These are phyloP conservation scores for Lichtheimia corymbifera DNA, from an alignment of 371 early-diverging fungal species.

Conservation along the genomic window DNA sequence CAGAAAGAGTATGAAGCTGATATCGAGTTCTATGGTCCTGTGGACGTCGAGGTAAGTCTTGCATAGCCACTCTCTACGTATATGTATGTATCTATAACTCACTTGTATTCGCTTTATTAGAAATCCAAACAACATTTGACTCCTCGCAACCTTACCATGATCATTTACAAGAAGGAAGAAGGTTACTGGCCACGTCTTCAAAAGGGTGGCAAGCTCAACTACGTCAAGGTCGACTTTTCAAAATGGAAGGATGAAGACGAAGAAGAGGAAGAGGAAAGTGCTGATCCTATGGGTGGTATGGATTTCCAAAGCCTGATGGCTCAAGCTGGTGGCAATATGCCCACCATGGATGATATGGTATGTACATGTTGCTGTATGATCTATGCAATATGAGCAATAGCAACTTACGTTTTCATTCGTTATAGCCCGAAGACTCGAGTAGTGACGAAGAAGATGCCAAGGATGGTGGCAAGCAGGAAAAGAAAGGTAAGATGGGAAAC, in stretches of 20 bases:
- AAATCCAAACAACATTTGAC: slow-evolving; percentile 67
- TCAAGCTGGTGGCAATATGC: slow-evolving; percentile 32
- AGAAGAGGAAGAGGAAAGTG: slow-evolving; percentile 57
- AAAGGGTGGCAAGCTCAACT: slow-evolving; percentile 72
- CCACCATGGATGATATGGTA: slow-evolving; percentile 17
- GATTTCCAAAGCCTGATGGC: slow-evolving; percentile 43
- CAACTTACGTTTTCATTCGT: no score
- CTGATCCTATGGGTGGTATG: slow-evolving; percentile 52
- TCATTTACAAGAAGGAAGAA: slow-evolving; percentile 69
- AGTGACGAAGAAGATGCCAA: slow-evolving; percentile 10
- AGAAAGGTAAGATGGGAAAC: slow-evolving; percentile 1
- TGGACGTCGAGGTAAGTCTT: slow-evolving; percentile 70
- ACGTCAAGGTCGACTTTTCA: slow-evolving; percentile 88
- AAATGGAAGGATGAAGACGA: slow-evolving; percentile 95
- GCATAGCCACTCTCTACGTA: neutral
- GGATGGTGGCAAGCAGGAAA: neutral
- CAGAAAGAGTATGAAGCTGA: slow-evolving; percentile 74
- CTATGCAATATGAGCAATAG: no score
- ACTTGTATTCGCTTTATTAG: slow-evolving; percentile 34
- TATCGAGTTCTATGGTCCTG: slow-evolving; percentile 72
- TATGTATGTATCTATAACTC: no score
- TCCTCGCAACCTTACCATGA: slow-evolving; percentile 64
- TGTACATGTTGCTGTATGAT: neutral
- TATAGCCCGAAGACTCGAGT: slow-evolving; percentile 2
- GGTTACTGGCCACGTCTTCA: slow-evolving; percentile 88